Evolutionary conservation across 2,329 filamentous ascomycete genomes (phyloP).

Genomic region (Aspergillus caelatus): DNA sequence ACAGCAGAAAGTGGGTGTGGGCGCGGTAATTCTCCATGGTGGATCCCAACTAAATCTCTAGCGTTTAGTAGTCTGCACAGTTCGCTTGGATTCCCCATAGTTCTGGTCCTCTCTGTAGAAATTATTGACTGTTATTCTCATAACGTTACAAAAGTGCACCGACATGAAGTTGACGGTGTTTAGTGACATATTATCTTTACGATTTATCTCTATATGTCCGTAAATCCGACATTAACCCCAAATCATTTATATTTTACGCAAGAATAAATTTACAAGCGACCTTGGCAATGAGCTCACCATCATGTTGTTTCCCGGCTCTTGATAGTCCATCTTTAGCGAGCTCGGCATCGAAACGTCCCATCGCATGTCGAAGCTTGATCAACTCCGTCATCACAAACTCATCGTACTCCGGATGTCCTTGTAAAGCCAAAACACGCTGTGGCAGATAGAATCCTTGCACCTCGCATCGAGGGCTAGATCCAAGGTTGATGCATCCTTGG

Average conservation of each 20-base stretch:
- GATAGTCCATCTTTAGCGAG: slow-evolving; percentile 25
- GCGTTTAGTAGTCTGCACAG: too few relatives aligned
- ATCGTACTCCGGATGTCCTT: slow-evolving; percentile 55
- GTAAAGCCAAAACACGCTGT: slow-evolving; percentile 45
- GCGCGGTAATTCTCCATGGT: neutral
- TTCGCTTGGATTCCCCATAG: neutral
- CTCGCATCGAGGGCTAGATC: slow-evolving; percentile 45
- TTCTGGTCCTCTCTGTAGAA: neutral
- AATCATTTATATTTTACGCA: neutral
- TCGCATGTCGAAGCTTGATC: slow-evolving; percentile 23
- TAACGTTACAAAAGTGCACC: neutral
- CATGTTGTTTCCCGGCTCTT: slow-evolving; percentile 22
- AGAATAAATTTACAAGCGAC: slow-evolving; percentile 16
- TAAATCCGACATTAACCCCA: too few relatives aligned
- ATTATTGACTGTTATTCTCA: neutral
- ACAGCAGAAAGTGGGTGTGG: neutral
- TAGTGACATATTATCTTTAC: neutral
- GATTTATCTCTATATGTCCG: neutral
- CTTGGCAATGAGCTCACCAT: slow-evolving; percentile 24
- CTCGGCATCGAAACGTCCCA: slow-evolving; percentile 27
- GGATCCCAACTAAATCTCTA: neutral
- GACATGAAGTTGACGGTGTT: neutral
- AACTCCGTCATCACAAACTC: slow-evolving; percentile 40
- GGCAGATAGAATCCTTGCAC: slow-evolving; percentile 50
- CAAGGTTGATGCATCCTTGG: slow-evolving; percentile 44